Evolutionary conservation across 2,329 filamentous ascomycete genomes (phyloP).

Genomic region (Aureobasidium sp.): DNA sequence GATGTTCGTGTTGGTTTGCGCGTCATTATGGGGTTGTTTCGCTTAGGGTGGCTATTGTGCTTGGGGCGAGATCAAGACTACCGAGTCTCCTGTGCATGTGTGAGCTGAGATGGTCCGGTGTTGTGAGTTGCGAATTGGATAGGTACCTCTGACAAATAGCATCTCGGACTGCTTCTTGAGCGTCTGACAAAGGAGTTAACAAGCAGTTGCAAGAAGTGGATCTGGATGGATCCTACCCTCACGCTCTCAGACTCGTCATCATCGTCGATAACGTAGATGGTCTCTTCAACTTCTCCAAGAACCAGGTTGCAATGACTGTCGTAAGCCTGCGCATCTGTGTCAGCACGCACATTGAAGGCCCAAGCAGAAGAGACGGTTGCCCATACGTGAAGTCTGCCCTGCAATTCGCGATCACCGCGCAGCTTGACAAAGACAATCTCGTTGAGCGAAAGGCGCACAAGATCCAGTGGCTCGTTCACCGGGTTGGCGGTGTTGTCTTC

Average conservation of each 20-base stretch:
- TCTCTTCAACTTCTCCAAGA: constrained; percentile 93
- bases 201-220: not conserved
- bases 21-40: not conserved
- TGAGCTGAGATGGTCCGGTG: not conserved
- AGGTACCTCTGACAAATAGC: constrained; percentile 89
- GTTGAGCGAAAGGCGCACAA: constrained; percentile 88
- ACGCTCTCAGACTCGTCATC: constrained; percentile 74
- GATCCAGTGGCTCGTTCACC: constrained; percentile 86
- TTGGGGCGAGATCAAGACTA: constrained; percentile 40
- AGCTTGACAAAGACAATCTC: constrained; percentile 97
- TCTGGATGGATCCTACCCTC: constrained; percentile 21
- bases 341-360: not conserved
- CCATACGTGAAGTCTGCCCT: constrained; percentile 80
- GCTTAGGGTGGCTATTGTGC: constrained; percentile 19
- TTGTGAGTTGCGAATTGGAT: not conserved
- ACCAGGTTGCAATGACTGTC: constrained; percentile 98
- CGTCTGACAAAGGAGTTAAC: constrained; percentile 50
- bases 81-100: constrained; percentile 36
- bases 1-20: not conserved
- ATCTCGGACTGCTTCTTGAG: constrained; percentile 97
- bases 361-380: not conserved
- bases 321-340: constrained; percentile 60
- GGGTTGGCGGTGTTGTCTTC: constrained; percentile 53
- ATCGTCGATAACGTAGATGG: constrained; percentile 87
- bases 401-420: constrained; percentile 87